Percentiles rank a stretch among this genome's conserved stretches.
These are phyloP conservation scores for Wallacemonas sp. DNA, from an alignment of 208 protist species.

Conservation along the genomic window DNA sequence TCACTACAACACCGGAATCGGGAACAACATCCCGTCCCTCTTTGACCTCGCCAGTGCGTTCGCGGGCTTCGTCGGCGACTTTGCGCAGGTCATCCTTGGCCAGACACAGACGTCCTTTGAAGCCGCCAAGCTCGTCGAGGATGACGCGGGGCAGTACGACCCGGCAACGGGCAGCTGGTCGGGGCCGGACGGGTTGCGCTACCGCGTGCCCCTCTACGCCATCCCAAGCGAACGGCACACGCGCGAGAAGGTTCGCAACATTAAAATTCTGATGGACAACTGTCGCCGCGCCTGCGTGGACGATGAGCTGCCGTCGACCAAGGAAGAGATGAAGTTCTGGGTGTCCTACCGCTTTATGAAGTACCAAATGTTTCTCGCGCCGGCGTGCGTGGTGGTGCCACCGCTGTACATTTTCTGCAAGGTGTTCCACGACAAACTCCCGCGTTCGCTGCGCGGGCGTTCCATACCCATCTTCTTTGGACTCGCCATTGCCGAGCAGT, in stretches of 20 bases:
- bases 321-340: constrained; percentile 88
- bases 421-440: constrained; percentile 77
- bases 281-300: constrained; percentile 77
- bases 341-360: constrained; percentile 87
- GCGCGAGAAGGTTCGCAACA: constrained; percentile 79
- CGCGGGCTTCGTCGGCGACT: constrained; percentile 65
- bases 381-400: constrained; percentile 66
- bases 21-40: constrained; percentile 74
- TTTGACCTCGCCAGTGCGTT: constrained; percentile 76
- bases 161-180: constrained; percentile 66
- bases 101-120: constrained; percentile 70
- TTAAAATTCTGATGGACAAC: constrained; percentile 91
- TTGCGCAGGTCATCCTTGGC: constrained; percentile 70
- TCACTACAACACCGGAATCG: constrained; percentile 85
- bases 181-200: constrained; percentile 69
- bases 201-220: constrained; percentile 77
- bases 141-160: constrained; percentile 64
- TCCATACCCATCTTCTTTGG: constrained; percentile 65
- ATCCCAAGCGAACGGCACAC: constrained; percentile 86
- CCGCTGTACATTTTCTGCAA: constrained; percentile 85
- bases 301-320: constrained; percentile 81
- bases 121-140: constrained; percentile 55
- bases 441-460: constrained; percentile 56
- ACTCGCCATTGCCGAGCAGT: constrained; percentile 73
- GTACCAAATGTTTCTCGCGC: constrained; percentile 84